These are phyloP conservation scores for Infundibulicybe gibba DNA, from an alignment of 768 basidiomycete species.

Conservation along the genomic window DNA sequence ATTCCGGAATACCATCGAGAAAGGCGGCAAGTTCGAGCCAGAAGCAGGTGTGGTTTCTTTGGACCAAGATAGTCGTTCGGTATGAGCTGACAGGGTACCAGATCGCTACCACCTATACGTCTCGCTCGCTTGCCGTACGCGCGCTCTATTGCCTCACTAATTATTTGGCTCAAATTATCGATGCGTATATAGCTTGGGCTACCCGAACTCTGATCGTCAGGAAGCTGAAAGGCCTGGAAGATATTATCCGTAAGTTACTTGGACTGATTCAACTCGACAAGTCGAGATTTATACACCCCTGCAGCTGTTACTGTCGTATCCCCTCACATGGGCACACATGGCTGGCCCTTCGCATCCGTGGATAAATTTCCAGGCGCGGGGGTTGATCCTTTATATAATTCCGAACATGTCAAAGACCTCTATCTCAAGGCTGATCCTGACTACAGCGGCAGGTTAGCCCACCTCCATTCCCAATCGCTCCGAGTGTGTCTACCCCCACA, in stretches of 20 bases:
- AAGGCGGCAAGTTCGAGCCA: constrained; percentile 43
- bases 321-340: constrained; percentile 75
- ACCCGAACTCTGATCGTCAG: constrained; percentile 83
- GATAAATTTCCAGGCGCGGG: constrained; percentile 71
- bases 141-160: neutral
- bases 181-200: constrained; percentile 72
- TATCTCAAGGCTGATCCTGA: constrained; percentile 74
- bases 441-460: constrained; percentile 60
- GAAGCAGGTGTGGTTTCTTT: constrained; percentile 56
- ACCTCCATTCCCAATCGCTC: neutral
- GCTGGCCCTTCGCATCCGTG: constrained; percentile 84
- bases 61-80: neutral
- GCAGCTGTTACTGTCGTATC: constrained; percentile 78
- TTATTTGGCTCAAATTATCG: neutral
- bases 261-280: neutral
- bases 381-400: constrained; percentile 64
- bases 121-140: constrained; percentile 77
- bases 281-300: neutral
- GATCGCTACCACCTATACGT: constrained; percentile 92
- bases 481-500: neutral
- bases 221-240: constrained; percentile 88
- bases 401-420: constrained; percentile 75
- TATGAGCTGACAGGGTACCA: constrained; percentile 19
- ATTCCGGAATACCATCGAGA: constrained; percentile 55
- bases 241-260: constrained; percentile 61